A percentile compares a stretch with the other conserved stretches of the same genome.
phyloP scores from a whole-genome alignment of 495 filamentous ascomycete species.

The Hypoxylon perforatum region DNA sequence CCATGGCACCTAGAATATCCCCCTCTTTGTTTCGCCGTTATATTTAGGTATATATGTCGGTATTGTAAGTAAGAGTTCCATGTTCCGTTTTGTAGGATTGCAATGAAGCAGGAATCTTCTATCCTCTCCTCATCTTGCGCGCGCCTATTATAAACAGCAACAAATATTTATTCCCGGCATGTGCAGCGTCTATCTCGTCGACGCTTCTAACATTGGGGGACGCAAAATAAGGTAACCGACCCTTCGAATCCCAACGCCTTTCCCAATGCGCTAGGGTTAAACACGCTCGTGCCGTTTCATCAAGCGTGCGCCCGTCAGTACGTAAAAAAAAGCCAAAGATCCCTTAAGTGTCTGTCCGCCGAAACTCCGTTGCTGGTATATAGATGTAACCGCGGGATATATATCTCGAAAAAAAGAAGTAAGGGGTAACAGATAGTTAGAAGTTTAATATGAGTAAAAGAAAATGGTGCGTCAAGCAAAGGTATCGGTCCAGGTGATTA shows the following conservation, averaged over 20 bases:
- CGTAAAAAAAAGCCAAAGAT: slow-evolving; percentile 24
- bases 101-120: neutral
- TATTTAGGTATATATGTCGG: too few species aligned
- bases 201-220: neutral
- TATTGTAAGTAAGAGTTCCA: too few species aligned
- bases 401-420: slow-evolving; percentile 3
- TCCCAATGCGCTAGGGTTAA: slow-evolving; percentile 21
- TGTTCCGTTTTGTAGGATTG: neutral
- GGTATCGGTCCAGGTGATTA: slow-evolving; percentile 20
- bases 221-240: slow-evolving; percentile 3
- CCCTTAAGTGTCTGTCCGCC: slow-evolving; percentile 9
- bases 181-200: neutral
- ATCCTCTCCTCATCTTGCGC: neutral
- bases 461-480: slow-evolving; percentile 36
- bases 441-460: slow-evolving; percentile 10
- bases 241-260: slow-evolving; percentile 23
- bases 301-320: slow-evolving; percentile 16
- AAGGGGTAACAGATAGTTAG: slow-evolving; percentile 2
- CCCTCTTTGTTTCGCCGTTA: too few species aligned
- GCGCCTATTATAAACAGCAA: neutral
- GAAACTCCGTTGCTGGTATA: slow-evolving; percentile 45
- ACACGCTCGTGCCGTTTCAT: slow-evolving; percentile 14
- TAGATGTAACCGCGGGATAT: slow-evolving; percentile 9
- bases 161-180: neutral
- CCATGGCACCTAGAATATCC: neutral